Evolutionary conservation across 1,284 basidiomycete genomes (phyloP), one percentile per base, ranked within the genome.

Genomic region (Kwoniella shivajii): DNA sequence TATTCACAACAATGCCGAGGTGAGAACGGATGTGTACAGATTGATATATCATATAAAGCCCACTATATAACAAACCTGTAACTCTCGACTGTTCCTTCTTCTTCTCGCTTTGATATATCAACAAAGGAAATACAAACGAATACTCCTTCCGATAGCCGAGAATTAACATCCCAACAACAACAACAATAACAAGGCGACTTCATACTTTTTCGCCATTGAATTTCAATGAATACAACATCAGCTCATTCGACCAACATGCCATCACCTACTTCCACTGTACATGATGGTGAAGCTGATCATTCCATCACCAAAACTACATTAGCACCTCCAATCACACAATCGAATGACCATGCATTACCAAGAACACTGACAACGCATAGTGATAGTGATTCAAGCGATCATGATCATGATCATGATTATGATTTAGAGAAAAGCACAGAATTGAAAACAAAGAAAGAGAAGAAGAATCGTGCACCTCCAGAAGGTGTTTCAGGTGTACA

Each of bases 231-330:
- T 16, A 44, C 34, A 29, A 54, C n/a, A 13, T 39, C 37, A 26
- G 18, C 22, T 13, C 44, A 29, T 34, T 29, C 29, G 5, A 27
- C 53, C 37, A 44, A 29, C 27, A 57, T 61, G 56, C 41, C 56
- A 11, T 61, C 60, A 16, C 52, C 56, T 11, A 55, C 55, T 4
- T 36, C 60, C 11, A 60, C 59, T 9, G 22, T 60, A 16, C 58
- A 53, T 33, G 39, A 44, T 0, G 44, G 41, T 10, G 26, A 14
- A 7, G 44, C 39, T 22, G 22, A 6, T 33, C 44, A 46, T 11
- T 33, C 45, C 1, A n/a, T 44, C 43, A 34, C 31, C 42, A 16
- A 41, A 43, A n/a, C 26, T 1, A 13, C 20, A 34, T 22, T 5
- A n/a, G n/a, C n/a, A 47, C 20, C 7, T 31, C 26, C 22, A 33